phyloP scores from a whole-genome alignment of 2,329 filamentous ascomycete species.

The Neoscytalidium dimidiatum region DNA sequence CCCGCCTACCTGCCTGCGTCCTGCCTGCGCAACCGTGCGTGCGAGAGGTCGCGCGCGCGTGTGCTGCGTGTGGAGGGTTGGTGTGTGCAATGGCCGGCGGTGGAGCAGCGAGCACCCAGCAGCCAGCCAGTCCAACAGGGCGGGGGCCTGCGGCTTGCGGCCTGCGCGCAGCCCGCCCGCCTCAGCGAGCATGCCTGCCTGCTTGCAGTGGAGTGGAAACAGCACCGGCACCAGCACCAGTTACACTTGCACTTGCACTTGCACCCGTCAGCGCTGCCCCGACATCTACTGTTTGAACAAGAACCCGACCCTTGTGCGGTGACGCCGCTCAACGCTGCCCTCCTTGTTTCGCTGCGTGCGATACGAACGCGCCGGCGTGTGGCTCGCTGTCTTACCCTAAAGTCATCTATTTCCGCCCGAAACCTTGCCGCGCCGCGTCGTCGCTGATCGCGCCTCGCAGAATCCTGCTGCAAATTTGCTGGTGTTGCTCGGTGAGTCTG shows the following conservation, averaged over 20 bases:
- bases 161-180: neutral
- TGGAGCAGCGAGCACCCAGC: neutral
- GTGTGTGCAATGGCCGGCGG: neutral
- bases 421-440: constrained; percentile 17
- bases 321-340: constrained; percentile 9
- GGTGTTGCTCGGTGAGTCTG: constrained; percentile 14
- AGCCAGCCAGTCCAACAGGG: no score
- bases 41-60: neutral
- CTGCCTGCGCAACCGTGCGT: constrained; percentile 5
- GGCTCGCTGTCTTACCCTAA: constrained; percentile 19
- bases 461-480: constrained; percentile 20
- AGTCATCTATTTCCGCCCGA: constrained; percentile 18
- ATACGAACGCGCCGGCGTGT: constrained; percentile 19
- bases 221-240: neutral
- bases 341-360: constrained; percentile 17
- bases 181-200: neutral
- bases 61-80: neutral
- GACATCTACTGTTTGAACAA: constrained; percentile 13
- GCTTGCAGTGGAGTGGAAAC: neutral
- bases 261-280: neutral
- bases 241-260: neutral
- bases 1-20: no score
- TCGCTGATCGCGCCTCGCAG: constrained; percentile 17
- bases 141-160: neutral
- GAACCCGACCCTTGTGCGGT: constrained; percentile 16